Evolutionary conservation across 192 early-diverging fungal genomes (phyloP).

Genomic region (Coemansia sp.): DNA sequence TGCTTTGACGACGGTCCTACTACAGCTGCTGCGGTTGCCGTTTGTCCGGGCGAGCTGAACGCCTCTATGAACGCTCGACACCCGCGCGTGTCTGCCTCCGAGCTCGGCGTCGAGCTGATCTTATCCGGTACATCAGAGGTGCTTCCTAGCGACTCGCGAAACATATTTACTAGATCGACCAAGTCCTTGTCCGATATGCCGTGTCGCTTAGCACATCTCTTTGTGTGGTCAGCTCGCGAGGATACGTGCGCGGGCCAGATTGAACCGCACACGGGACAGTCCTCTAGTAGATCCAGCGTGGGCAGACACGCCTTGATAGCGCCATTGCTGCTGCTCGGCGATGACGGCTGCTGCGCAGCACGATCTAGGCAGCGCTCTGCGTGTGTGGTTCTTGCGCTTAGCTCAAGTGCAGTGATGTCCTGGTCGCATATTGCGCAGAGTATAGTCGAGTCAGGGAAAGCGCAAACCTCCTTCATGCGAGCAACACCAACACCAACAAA

Average conservation of each 20-base stretch:
- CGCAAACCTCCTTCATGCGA: not conserved
- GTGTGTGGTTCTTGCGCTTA: constrained; percentile 23
- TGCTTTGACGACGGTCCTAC: not conserved
- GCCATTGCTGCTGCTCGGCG: not conserved
- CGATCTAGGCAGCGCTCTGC: constrained; percentile 28
- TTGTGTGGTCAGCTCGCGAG: constrained; percentile 23
- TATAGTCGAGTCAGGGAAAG: not conserved
- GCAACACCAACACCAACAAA: not conserved
- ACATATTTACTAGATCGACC: constrained; percentile 20
- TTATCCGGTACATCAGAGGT: not conserved
- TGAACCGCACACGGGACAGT: constrained; percentile 41
- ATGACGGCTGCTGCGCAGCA: not conserved
- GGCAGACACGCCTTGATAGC: not conserved
- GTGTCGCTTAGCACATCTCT: constrained; percentile 23
- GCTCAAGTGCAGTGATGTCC: constrained; percentile 22
- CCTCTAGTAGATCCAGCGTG: constrained; percentile 16
- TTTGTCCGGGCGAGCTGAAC: not conserved
- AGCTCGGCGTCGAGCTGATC: not conserved
- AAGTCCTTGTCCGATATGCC: constrained; percentile 21
- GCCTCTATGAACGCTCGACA: not conserved
- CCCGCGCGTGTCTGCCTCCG: not conserved
- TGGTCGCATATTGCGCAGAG: constrained; percentile 27
- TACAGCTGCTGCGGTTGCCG: not conserved
- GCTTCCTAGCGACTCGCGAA: constrained; percentile 33
- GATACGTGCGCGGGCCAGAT: constrained; percentile 5